phyloP scores from a whole-genome alignment of 2,329 filamentous ascomycete species.

The Emydomyces testavorans region DNA sequence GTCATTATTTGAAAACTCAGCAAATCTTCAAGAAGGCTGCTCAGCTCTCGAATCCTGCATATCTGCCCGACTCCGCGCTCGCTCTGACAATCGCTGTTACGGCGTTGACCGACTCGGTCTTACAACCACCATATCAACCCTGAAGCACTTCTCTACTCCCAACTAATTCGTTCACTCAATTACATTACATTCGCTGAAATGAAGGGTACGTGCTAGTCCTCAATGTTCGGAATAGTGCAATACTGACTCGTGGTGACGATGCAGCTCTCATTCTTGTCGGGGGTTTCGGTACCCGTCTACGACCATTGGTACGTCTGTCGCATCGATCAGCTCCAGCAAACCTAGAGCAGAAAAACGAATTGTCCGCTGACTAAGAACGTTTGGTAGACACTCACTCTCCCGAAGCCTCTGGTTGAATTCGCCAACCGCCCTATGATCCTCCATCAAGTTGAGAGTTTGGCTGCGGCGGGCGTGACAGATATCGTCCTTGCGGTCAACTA shows the following conservation, averaged over 20 bases:
- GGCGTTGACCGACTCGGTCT: slow-evolving; percentile 9
- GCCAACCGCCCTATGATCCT: slow-evolving; percentile 99
- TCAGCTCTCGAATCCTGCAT: not conserved
- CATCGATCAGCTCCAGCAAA: slow-evolving; percentile 11
- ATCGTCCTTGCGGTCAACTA: slow-evolving; percentile 99
- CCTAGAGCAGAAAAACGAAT: not conserved
- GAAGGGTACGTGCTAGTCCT: slow-evolving; percentile 32
- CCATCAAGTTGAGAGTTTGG: slow-evolving; percentile 92
- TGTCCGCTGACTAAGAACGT: slow-evolving; percentile 1
- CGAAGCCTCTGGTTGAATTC: slow-evolving; percentile 96
- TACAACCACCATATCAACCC: not conserved
- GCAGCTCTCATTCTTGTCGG: slow-evolving; percentile 96
- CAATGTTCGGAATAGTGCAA: not conserved
- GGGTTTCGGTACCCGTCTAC: slow-evolving; percentile 94
- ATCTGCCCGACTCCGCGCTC: no score
- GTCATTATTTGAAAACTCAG: not conserved
- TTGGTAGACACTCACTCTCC: slow-evolving; percentile 81
- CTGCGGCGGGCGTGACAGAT: slow-evolving; percentile 86
- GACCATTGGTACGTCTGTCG: slow-evolving; percentile 64
- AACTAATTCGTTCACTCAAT: not conserved
- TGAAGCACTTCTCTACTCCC: not conserved
- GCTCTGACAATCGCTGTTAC: not conserved
- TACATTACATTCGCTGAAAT: slow-evolving; percentile 20
- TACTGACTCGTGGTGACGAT: slow-evolving; percentile 10
- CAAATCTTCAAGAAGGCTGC: not conserved